Evolutionary conservation across 805 yeast genomes (phyloP).

Genomic region (Martiniozyma abietophila): DNA sequence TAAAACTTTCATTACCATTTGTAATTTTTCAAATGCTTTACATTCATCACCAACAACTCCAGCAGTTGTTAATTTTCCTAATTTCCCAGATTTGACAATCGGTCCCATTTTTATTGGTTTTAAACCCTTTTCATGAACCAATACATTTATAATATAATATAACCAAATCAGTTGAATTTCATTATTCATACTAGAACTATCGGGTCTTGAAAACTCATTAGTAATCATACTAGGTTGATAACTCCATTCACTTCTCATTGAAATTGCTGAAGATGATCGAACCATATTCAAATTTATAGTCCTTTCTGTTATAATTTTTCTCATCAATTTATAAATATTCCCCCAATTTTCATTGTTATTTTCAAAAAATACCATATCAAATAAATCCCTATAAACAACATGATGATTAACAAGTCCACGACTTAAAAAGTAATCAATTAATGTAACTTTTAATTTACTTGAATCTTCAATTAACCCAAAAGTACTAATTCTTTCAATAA

Average conservation of each 20-base stretch:
- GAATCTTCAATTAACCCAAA: too few relatives aligned
- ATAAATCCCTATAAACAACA: neutral
- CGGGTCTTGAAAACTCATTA: neutral
- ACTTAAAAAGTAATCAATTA: neutral
- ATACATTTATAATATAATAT: neutral
- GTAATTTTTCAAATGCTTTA: neutral
- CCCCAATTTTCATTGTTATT: slow-evolving; percentile 1
- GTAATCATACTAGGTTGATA: too few relatives aligned
- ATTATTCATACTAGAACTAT: neutral
- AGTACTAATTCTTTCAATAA: neutral
- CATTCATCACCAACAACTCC: neutral
- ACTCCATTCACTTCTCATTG: too few relatives aligned
- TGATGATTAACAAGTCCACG: neutral
- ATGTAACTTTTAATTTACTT: neutral
- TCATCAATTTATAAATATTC: slow-evolving; percentile 1
- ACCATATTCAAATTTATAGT: too few relatives aligned
- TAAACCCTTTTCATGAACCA: neutral
- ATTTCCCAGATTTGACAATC: neutral
- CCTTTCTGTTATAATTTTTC: too few relatives aligned
- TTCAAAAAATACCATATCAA: slow-evolving; percentile 2
- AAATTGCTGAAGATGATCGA: too few relatives aligned
- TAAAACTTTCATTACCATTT: neutral
- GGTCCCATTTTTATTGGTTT: slow-evolving; percentile 2
- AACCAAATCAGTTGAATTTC: neutral
- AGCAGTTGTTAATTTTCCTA: too few relatives aligned